Percentiles rank a stretch among this genome's conserved stretches.
Evolutionary conservation across 208 protist genomes (phyloP).

Genomic region (Trichomonas vaginalis): DNA sequence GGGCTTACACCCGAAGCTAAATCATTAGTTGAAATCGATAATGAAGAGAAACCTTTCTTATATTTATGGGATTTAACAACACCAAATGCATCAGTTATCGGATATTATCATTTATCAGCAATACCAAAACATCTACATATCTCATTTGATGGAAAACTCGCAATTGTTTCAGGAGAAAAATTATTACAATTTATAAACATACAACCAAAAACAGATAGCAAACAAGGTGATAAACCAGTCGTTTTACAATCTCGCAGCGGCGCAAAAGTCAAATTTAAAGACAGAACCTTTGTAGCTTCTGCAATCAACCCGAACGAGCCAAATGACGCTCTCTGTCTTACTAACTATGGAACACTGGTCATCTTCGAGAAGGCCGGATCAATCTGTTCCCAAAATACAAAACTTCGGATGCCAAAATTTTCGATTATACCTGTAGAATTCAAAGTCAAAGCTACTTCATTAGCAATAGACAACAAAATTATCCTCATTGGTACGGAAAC

Average conservation of each 20-base stretch:
- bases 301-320: neutral
- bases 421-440: neutral
- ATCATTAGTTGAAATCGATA: neutral
- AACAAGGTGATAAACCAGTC: neutral
- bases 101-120: neutral
- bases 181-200: neutral
- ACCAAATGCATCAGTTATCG: neutral
- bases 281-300: neutral
- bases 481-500: neutral
- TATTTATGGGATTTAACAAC: neutral
- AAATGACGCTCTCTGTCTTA: neutral
- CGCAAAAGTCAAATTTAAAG: neutral
- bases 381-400: no score
- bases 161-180: neutral
- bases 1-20: neutral
- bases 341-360: neutral
- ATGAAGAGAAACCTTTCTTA: neutral
- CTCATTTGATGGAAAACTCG: neutral
- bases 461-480: neutral
- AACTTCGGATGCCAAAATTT: neutral
- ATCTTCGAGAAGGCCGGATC: neutral
- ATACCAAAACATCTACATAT: neutral
- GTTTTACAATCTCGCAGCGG: neutral
- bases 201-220: neutral
- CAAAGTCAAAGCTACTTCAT: neutral